phyloP scores from a whole-genome alignment of 305 asterid genomes.

The Solanum hybrid region DNA sequence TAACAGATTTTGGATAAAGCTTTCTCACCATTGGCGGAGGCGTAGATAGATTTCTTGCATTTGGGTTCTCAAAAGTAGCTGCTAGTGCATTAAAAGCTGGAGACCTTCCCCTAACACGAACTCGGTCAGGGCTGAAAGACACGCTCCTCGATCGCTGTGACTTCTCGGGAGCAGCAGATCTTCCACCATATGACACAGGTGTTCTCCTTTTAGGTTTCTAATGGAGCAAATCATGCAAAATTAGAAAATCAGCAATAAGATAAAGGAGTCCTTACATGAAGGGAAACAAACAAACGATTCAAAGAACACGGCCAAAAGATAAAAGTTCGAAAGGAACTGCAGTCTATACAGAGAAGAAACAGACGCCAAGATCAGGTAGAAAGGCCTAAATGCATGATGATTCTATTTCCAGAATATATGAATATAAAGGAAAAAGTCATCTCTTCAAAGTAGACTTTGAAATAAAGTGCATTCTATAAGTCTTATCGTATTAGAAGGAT shows the following conservation, averaged over 20 bases:
- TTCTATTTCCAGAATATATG: neutral
- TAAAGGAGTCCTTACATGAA: neutral
- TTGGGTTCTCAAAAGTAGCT: slow-evolving; percentile 74
- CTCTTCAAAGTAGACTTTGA: neutral
- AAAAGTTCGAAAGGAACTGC: neutral
- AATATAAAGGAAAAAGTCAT: neutral
- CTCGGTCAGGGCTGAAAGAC: slow-evolving; percentile 73
- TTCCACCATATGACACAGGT: slow-evolving; percentile 48
- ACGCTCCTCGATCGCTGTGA: slow-evolving; percentile 91
- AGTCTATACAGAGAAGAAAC: neutral
- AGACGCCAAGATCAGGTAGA: neutral
- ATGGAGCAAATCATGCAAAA: slow-evolving; percentile 3
- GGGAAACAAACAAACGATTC: neutral
- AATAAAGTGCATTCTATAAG: neutral
- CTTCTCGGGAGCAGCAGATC: slow-evolving; percentile 72
- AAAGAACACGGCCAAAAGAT: neutral
- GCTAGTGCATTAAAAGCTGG: slow-evolving; percentile 97
- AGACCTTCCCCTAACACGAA: slow-evolving; percentile 91
- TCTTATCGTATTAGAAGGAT: neutral
- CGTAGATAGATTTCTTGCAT: slow-evolving; percentile 77
- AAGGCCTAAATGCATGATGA: neutral
- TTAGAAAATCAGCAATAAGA: neutral
- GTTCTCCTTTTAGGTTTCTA: slow-evolving; percentile 87
- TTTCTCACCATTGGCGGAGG: slow-evolving; percentile 90
- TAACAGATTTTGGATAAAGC: slow-evolving; percentile 60